These are phyloP conservation scores for Sclerotinia subarctica DNA, from an alignment of 2,329 filamentous ascomycete genomes.

Conservation along the genomic window DNA sequence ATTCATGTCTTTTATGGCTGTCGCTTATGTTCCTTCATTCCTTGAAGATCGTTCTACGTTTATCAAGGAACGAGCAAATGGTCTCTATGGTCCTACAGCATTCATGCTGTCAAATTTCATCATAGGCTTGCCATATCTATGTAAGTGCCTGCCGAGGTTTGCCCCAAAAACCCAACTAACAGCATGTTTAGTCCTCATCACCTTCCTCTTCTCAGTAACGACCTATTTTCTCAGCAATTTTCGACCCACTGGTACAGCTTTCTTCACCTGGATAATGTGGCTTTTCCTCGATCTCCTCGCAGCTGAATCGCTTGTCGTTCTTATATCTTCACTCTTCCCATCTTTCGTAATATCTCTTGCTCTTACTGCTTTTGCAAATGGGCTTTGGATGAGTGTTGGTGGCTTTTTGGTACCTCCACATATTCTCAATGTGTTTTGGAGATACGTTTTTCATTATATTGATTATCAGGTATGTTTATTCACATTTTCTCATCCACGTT, in stretches of 20 bases:
- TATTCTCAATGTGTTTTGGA: conserved; percentile 78
- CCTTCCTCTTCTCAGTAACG: conserved; percentile 70
- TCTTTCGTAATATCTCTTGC: conserved; percentile 79
- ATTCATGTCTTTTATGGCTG: conserved; percentile 78
- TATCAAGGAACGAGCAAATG: conserved; percentile 76
- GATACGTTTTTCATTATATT: conserved; percentile 84
- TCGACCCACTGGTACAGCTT: conserved; percentile 59
- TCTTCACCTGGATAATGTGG: conserved; percentile 80
- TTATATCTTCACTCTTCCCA: conserved; percentile 69
- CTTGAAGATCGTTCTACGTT: conserved; percentile 74
- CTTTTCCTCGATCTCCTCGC: conserved; percentile 80
- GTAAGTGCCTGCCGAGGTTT: conserved; percentile 38
- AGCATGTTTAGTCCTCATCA: conserved; percentile 57
- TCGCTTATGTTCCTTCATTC: conserved; percentile 81
- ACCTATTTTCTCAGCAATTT: conserved; percentile 81
- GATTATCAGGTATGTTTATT: conserved; percentile 64
- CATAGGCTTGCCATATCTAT: conserved; percentile 77
- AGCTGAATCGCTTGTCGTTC: conserved; percentile 77
- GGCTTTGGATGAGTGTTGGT: conserved; percentile 82
- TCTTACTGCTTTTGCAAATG: conserved; percentile 79
- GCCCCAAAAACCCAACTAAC: conserved; percentile 21
- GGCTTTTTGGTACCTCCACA: conserved; percentile 75
- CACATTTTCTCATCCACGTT: neutral
- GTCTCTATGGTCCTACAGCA: conserved; percentile 69
- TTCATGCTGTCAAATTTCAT: conserved; percentile 79